Conservation (phyloP, 2,329 filamentous ascomycete genomes). For the Didymella keratinophila region DNA sequence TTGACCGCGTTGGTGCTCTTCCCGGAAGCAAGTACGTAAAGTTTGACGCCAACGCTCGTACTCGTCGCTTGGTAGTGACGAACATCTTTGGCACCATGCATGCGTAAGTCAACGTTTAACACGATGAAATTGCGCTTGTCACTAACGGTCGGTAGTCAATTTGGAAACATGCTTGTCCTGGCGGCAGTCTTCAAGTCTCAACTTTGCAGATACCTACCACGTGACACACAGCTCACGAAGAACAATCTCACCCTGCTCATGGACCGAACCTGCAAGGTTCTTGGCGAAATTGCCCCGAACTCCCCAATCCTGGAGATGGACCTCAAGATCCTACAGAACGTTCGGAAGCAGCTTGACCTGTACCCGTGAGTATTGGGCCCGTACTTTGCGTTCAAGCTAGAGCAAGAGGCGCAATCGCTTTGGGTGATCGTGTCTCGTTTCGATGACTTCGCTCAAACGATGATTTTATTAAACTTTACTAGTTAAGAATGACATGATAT, state of each 20-base stretch:
- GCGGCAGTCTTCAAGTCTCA: slow-evolving; percentile 77
- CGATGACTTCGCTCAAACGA: no score
- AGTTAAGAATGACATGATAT: no score
- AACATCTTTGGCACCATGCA: slow-evolving; percentile 71
- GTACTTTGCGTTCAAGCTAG: no score
- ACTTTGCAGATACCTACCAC: slow-evolving; percentile 44
- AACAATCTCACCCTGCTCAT: slow-evolving; percentile 37
- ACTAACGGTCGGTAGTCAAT: slow-evolving; percentile 71
- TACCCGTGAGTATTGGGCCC: no score
- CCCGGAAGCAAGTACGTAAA: slow-evolving; percentile 34
- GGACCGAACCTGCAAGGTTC: slow-evolving; percentile 73
- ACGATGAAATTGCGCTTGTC: not conserved
- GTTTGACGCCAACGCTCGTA: slow-evolving; percentile 64
- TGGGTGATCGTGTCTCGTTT: no score
- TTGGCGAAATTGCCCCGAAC: slow-evolving; percentile 72
- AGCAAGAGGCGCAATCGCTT: no score
- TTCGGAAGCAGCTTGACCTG: slow-evolving; percentile 34
- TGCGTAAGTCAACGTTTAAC: slow-evolving; percentile 31
- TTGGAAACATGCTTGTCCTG: slow-evolving; percentile 92
- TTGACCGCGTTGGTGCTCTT: slow-evolving; percentile 66
- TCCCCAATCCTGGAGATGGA: slow-evolving; percentile 79
- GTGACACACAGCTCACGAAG: slow-evolving; percentile 36
- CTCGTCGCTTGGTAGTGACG: slow-evolving; percentile 78
- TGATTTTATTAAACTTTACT: no score
- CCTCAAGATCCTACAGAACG: slow-evolving; percentile 71